Conservation (phyloP, 768 basidiomycete genomes). For the Boletus sensibilis region DNA sequence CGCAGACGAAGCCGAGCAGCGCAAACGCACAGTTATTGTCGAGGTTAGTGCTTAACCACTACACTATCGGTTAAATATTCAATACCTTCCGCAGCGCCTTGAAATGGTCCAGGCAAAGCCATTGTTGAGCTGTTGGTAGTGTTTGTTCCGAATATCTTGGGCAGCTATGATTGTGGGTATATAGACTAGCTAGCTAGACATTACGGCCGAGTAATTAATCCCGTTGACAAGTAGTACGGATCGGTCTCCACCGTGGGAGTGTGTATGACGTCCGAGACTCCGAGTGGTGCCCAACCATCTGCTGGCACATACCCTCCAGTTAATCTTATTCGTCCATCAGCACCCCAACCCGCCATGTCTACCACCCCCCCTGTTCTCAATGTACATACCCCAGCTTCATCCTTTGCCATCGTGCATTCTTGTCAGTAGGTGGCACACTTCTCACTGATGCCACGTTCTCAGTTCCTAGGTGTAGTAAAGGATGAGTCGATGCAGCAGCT, state of each 20-base stretch:
- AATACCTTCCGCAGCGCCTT: slow-evolving; percentile 50
- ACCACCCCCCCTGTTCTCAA: slow-evolving; percentile 52
- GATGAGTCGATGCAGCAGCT: slow-evolving; percentile 64
- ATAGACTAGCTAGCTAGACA: slow-evolving; percentile 14
- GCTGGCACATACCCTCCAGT: neutral
- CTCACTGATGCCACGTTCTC: slow-evolving; percentile 5
- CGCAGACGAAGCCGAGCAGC: slow-evolving; percentile 37
- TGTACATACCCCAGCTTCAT: slow-evolving; percentile 74
- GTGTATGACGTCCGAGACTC: neutral
- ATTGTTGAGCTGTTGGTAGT: slow-evolving; percentile 69
- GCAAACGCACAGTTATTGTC: slow-evolving; percentile 61
- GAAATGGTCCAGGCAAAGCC: slow-evolving; percentile 71
- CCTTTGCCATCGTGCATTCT: slow-evolving; percentile 74
- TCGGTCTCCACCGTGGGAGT: slow-evolving; percentile 2
- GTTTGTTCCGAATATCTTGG: neutral
- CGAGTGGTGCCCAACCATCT: too few species aligned
- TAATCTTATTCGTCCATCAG: neutral
- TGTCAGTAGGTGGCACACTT: slow-evolving; percentile 42
- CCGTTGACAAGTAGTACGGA: neutral
- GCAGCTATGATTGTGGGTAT: neutral
- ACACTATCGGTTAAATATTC: neutral
- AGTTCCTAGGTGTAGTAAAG: slow-evolving; percentile 46
- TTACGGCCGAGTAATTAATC: neutral
- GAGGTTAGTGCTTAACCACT: slow-evolving; percentile 50
- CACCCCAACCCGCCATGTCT: slow-evolving; percentile 21